These are phyloP conservation scores for Mimosa pudica DNA, from an alignment of 306 rosid species.

Conservation along the genomic window DNA sequence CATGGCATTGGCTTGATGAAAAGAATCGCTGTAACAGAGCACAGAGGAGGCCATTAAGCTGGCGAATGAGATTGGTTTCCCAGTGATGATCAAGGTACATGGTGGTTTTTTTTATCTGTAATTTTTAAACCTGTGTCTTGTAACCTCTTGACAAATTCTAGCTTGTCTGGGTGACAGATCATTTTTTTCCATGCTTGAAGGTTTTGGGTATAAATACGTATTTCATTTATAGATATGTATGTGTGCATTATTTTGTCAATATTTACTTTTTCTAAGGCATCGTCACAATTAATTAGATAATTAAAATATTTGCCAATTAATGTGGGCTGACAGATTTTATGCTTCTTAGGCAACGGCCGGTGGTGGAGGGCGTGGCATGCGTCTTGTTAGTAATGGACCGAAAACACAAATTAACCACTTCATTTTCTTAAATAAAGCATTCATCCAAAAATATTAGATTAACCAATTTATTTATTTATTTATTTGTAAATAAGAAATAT, in stretches of 20 bases:
- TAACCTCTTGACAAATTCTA: constrained; percentile 28
- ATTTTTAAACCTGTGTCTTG: constrained; percentile 19
- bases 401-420: no score
- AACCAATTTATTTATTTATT: no score
- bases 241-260: neutral
- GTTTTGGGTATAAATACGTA: neutral
- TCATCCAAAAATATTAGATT: no score
- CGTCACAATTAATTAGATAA: neutral
- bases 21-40: constrained; percentile 53
- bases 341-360: constrained; percentile 92
- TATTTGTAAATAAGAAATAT: no score
- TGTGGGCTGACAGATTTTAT: constrained; percentile 46
- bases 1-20: constrained; percentile 14
- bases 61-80: constrained; percentile 91
- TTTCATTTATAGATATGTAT: neutral
- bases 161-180: constrained; percentile 5
- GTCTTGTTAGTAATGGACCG: constrained; percentile 60
- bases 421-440: no score
- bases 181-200: neutral
- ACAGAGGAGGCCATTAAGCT: constrained; percentile 88
- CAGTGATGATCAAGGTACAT: constrained; percentile 96
- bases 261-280: neutral
- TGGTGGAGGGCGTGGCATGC: constrained; percentile 99
- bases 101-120: constrained; percentile 2
- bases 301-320: constrained; percentile 24